Evolutionary conservation across 768 basidiomycete genomes (phyloP), one percentile per base, ranked within the genome.

Genomic region (Mycena leptocephala): DNA sequence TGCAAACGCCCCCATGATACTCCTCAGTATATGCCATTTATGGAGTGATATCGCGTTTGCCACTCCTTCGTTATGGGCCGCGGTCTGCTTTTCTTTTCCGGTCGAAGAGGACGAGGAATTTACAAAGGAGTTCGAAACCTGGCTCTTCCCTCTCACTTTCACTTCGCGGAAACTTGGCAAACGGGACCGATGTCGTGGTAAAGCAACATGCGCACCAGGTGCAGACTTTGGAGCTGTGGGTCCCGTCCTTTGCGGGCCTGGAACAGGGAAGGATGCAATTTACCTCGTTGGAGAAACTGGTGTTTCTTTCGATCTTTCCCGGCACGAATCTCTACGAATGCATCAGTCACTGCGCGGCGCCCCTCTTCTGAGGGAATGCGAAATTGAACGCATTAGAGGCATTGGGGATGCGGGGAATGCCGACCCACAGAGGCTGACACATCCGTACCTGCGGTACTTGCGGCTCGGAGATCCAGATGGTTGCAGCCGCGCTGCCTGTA

Each of bases 41-140:
- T 70, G 68, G 68, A 43, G 30, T 6, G 9, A 70, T n/a, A 59
- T 70, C 20, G 68, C 62, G n/a, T 28, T 72, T 14, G 55, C 71
- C 8, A 72, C 62, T 9, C 71, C 61, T 3, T n/a, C 48, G 1
- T 33, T 65, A 7, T 72, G 72, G 64, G n/a, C 55, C 22, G 14
- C 41, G n/a, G 51, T 74, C 24, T 11, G 28, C 18, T 13, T 26
- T 28, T 8, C 3, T 28, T 16, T 37, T 30, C 26, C 55, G n/a
- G 11, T 28, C 14, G 14, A 37, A 37, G 35, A 37, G 14, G 26
- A 26, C 1, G 20, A 24, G 24, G 39, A 37, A 6, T 28, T 2
- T 33, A 26, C 30, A 11, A 24, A 24, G 5, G 20, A n/a, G 11
- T 43, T 43, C 46, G 20, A 46, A 16, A 5, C 26, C 30, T 73